Percentiles rank a stretch among this genome's conserved stretches.
Evolutionary conservation across 208 protist genomes (phyloP).

Genomic region (Vickermania spadyakhi): DNA sequence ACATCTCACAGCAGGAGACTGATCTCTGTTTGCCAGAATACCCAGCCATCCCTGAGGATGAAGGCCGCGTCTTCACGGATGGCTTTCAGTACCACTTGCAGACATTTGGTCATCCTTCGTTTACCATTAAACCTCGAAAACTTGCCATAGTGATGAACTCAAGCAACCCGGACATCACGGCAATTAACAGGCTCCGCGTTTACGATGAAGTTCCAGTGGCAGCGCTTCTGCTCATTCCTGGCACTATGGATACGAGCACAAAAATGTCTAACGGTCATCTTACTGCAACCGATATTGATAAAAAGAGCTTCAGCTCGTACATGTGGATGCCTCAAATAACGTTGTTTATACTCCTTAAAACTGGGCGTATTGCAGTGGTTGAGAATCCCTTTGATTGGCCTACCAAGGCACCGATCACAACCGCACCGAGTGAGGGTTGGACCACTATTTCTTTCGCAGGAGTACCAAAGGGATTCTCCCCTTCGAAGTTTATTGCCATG

Average conservation of each 20-base stretch:
- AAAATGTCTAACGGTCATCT: too few species aligned
- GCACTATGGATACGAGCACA: not conserved
- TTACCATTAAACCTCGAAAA: not conserved
- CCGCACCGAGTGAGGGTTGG: not conserved
- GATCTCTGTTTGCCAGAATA: too few species aligned
- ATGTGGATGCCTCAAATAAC: not conserved
- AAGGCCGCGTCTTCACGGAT: not conserved
- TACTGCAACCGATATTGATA: too few species aligned
- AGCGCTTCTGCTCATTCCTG: not conserved
- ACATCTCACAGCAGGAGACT: not conserved
- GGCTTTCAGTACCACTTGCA: not conserved
- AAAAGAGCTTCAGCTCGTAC: too few species aligned
- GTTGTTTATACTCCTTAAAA: not conserved
- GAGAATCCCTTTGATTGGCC: not conserved
- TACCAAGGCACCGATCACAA: too few species aligned
- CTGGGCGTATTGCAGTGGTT: not conserved
- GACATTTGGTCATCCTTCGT: not conserved
- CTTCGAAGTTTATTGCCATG: not conserved
- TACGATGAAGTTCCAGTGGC: not conserved
- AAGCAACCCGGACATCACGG: not conserved
- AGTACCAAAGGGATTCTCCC: not conserved
- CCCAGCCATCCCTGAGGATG: too few species aligned
- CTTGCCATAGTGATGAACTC: not conserved
- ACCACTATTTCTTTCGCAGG: not conserved
- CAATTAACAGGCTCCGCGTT: too few species aligned